Base-by-base conservation (phyloP, 345 rosid species). In the Physaria fendleri region DNA sequence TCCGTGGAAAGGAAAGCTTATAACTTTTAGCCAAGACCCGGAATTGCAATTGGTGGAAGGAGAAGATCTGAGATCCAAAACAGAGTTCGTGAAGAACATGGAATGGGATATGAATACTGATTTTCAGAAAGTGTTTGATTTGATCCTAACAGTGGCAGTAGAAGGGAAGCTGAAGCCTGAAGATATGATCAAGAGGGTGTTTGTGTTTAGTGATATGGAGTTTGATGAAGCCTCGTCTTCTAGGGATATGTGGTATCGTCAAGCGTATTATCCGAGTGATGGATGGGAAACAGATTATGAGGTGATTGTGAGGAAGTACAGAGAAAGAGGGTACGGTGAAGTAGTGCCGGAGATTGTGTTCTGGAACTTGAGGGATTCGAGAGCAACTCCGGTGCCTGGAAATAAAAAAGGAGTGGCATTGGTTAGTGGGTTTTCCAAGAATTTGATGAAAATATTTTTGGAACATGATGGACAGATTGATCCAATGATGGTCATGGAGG, bases 161-260 rank as follows among this genome's bases (percentile, higher is more conserved):
- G 11, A 70, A 7, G 80, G 85, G 43, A 60, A 37, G 0, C 5
- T 79, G 58, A 76, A 71, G 35, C 71, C 79, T 0, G 85, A 80
- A 22, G 65, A 80, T 22, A 85, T 81, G 85, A 74, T 85, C 4
- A 80, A 73, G 63, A 65, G 77, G 66, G 71, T 80, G 28, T 76
- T 83, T 40, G 85, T 85, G 45, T 85, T 85, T 40, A 85, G 86
- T 25, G 89, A 78, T 55, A 88, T 88, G 93, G 88, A 81, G 6
- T 88, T 83, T 17, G 80, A 81, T 52, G 0, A 56, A 50, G 87
- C 82, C 0, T 72, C 79, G 0, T 4, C 21, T 0, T 1, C 53
- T 2, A 5, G 7, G 4, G 25, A 42, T 42, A 61, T 9, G 1
- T 74, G 80, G 87, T 88, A n/a, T n/a, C n/a, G n/a, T n/a, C n/a